Conservation (phyloP, 306 rosid species). For the Dicorynia guianensis region DNA sequence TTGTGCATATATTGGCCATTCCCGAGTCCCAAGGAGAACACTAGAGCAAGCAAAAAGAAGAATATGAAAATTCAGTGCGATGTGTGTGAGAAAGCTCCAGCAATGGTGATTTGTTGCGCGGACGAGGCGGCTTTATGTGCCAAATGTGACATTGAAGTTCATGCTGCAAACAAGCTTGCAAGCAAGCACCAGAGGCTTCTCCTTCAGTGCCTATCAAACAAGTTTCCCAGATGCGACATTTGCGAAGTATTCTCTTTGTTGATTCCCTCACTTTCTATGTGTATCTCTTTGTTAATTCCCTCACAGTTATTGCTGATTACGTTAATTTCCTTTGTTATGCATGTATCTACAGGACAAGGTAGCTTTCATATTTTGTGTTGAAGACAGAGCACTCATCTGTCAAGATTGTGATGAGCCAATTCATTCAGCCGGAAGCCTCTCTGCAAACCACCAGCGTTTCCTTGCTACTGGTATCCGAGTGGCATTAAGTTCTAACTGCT, state of each 20-base stretch:
- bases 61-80: slow-evolving; percentile 96
- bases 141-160: slow-evolving; percentile 92
- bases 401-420: slow-evolving; percentile 94
- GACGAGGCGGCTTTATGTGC: slow-evolving; percentile 97
- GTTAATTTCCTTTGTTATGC: slow-evolving; percentile 1
- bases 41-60: not conserved
- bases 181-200: slow-evolving; percentile 97
- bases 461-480: slow-evolving; percentile 93
- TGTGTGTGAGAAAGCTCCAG: slow-evolving; percentile 96
- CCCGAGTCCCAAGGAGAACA: not conserved
- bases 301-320: slow-evolving; percentile 20
- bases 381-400: slow-evolving; percentile 96
- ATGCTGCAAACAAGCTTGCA: slow-evolving; percentile 97
- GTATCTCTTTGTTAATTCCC: slow-evolving; percentile 16
- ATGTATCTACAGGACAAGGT: slow-evolving; percentile 76
- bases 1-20: not conserved
- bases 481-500: slow-evolving; percentile 69
- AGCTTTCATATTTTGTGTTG: slow-evolving; percentile 95
- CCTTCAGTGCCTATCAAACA: slow-evolving; percentile 75
- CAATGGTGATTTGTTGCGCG: slow-evolving; percentile 92
- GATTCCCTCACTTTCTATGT: not conserved
- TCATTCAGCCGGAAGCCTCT: slow-evolving; percentile 73
- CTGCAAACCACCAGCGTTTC: slow-evolving; percentile 93
- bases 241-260: slow-evolving; percentile 64
- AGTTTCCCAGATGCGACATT: slow-evolving; percentile 94